Base-by-base conservation (phyloP, 805 yeast species). In the Maudiozyma barnettii region DNA sequence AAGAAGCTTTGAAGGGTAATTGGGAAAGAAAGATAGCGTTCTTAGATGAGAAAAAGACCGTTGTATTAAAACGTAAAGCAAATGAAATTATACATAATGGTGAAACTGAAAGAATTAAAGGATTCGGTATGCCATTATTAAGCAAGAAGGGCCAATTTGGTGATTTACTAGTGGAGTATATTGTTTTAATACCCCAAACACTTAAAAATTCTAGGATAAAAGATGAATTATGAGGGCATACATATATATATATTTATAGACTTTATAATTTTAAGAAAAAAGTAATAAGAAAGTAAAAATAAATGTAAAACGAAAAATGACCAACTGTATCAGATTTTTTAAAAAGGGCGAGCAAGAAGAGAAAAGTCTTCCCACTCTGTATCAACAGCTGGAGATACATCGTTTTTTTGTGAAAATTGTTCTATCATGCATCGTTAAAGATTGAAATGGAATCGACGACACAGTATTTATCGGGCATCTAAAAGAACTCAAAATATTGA, bases 111-210 rank as follows among this genome's bases (percentile, higher is more conserved):
- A 64, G 73, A 2, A 54, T 91, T 31, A 67, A 72, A 51, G 89
- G 85, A 6, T 81, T 76, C 56, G 99, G 99, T 21, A 88, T 93
- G 97, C 98, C 98, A 2, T 48, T 43, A 14, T 33, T 29, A 7
- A 30, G 38, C 14, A 46, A 49, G 1, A 54, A 58, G 21, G 72
- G 72, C 36, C 74, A 77, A 60, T 71, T 66, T 61, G 80, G 85
- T 54, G 78, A 78, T 55, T 61, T 77, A 52, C 71, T 64, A 54
- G 65, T 78, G 16, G 76, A 77, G 33, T 78, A 76, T 54, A 63
- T 61, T 16, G 71, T 78, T 8, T 55, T 78, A 5, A 64, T 61
- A 45, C 81, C 82, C 16, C 47, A 49, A 19, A 50, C 53, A 35
- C 46, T 51, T 46, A 36, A 36, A 13, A 43, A 44, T 14, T 30